These are phyloP conservation scores for Knoxdaviesia proteae DNA, from an alignment of 2,329 filamentous ascomycete genomes.

Conservation along the genomic window DNA sequence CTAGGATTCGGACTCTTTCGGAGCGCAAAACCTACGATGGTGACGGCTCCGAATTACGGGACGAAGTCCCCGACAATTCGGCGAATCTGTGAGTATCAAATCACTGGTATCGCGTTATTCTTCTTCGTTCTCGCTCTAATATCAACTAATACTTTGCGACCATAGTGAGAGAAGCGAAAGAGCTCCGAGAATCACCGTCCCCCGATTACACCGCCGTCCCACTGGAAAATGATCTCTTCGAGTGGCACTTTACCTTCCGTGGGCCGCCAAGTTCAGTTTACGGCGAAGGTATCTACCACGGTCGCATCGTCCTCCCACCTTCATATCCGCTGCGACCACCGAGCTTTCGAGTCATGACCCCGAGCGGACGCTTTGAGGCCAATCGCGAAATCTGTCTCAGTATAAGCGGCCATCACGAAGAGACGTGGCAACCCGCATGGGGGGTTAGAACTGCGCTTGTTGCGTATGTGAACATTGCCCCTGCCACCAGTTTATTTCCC, in stretches of 20 bases:
- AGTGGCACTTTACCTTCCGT: slow-evolving; percentile 97
- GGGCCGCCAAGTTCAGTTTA: slow-evolving; percentile 71
- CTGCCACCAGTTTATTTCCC: background rate
- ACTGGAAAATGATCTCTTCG: slow-evolving; percentile 76
- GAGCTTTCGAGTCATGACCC: slow-evolving; percentile 86
- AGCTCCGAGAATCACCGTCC: slow-evolving; percentile 61
- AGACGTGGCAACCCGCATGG: slow-evolving; percentile 98
- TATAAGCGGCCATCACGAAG: slow-evolving; percentile 89
- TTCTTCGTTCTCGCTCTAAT: background rate
- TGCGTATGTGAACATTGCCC: slow-evolving; percentile 18
- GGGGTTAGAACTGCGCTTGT: slow-evolving; percentile 76
- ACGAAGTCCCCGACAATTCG: slow-evolving; percentile 68
- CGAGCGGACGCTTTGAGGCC: slow-evolving; percentile 79
- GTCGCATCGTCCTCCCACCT: slow-evolving; percentile 75
- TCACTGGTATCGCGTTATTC: slow-evolving; percentile 1
- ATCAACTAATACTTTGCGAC: background rate
- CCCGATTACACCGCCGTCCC: slow-evolving; percentile 72
- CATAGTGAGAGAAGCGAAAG: slow-evolving; percentile 71
- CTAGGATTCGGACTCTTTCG: no score
- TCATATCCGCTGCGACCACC: slow-evolving; percentile 84
- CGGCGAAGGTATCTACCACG: slow-evolving; percentile 73
- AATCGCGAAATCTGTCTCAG: slow-evolving; percentile 93
- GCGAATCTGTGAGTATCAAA: slow-evolving; percentile 46
- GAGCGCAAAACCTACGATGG: no score
- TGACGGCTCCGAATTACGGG: slow-evolving; percentile 33